Base-by-base conservation (phyloP, 805 yeast species). In the Yarrowia sp. region DNA sequence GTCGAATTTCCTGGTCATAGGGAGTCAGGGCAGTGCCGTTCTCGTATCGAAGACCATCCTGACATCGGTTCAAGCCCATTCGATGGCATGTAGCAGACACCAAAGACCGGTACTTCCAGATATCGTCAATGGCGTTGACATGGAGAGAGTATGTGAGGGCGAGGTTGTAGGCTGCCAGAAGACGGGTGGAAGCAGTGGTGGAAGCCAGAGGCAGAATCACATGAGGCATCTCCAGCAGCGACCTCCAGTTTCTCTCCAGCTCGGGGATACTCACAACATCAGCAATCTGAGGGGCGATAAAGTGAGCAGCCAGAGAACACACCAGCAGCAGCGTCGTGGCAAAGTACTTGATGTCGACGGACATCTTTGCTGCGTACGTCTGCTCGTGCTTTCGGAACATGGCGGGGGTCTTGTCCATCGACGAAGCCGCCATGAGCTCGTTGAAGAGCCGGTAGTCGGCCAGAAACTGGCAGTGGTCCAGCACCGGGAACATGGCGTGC, bases 51-150 rank as follows among this genome's bases (percentile, higher is more conserved):
- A 90, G 92, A 0, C 92, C 86, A 38, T 68, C 66, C 9, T 96
- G 96, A 74, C 96, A 88, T 69, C 96, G 80, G 73, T 91, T 96
- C 50, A 92, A 78, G 69, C 97, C 83, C 63, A 92, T 77, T 70
- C 91, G 95, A 70, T 90, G 96, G 4, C 92, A 87, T 92, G 90
- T 88, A 32, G 91, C 86, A 11, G 88, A 84, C 8, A 88, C 86
- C 69, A 86, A 80, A 47, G 93, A 92, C 66, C 96, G 80, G 45
- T 89, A 79, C 63, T 87, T 88, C 76, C 90, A 91, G 67, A 91
- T 81, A 1, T 90, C 86, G 8, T 86, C 81, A 48, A 86, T 82
- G 73, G 89, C 92, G 17, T 96, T 96, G 6, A 83, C 83, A 42
- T 86, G 86, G 41, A 89, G 76, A 72, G 89, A 86, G 71, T 89